Conservation (phyloP, 257 asterid genomes). For the Lavandula angustifolia region DNA sequence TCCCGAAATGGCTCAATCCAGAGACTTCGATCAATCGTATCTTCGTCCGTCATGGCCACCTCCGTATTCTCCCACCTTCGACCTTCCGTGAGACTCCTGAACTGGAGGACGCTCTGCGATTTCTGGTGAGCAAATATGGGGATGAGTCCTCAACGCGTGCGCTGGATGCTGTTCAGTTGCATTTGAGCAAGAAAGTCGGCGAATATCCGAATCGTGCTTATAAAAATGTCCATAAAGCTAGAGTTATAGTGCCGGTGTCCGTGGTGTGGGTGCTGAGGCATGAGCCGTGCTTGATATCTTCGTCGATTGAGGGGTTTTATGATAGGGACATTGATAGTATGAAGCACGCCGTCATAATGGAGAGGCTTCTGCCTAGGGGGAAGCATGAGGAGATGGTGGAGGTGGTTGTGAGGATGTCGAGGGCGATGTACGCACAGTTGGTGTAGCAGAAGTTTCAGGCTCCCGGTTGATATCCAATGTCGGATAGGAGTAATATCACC, state of each 20-base stretch:
- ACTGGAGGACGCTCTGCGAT: slow-evolving; percentile 48
- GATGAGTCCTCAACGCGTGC: slow-evolving; percentile 39
- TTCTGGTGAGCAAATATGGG: slow-evolving; percentile 29
- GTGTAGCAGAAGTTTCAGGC: slow-evolving; percentile 85
- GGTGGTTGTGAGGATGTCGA: slow-evolving; percentile 72
- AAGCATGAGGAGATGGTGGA: slow-evolving; percentile 71
- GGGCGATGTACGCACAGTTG: slow-evolving; percentile 95
- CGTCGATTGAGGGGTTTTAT: slow-evolving; percentile 86
- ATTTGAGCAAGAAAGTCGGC: slow-evolving; percentile 55
- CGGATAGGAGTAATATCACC: slow-evolving; percentile 57
- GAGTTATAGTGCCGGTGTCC: slow-evolving; percentile 60
- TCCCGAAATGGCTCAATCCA: slow-evolving; percentile 86
- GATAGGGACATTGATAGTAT: slow-evolving; percentile 88
- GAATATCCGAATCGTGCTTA: slow-evolving; percentile 71
- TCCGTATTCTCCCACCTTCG: slow-evolving; percentile 60
- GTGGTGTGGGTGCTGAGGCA: slow-evolving; percentile 81
- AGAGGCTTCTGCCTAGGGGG: slow-evolving; percentile 63
- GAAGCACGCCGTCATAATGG: slow-evolving; percentile 83
- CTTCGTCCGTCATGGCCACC: slow-evolving; percentile 66
- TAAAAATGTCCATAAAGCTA: slow-evolving; percentile 62
- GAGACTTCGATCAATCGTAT: slow-evolving; percentile 75
- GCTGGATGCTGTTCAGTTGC: slow-evolving; percentile 61
- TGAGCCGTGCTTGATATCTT: slow-evolving; percentile 64
- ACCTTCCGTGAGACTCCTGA: slow-evolving; percentile 47
- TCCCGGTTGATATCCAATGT: slow-evolving; percentile 80